phyloP scores from a whole-genome alignment of 305 asterid species.

The Fraxinus floribunda region DNA sequence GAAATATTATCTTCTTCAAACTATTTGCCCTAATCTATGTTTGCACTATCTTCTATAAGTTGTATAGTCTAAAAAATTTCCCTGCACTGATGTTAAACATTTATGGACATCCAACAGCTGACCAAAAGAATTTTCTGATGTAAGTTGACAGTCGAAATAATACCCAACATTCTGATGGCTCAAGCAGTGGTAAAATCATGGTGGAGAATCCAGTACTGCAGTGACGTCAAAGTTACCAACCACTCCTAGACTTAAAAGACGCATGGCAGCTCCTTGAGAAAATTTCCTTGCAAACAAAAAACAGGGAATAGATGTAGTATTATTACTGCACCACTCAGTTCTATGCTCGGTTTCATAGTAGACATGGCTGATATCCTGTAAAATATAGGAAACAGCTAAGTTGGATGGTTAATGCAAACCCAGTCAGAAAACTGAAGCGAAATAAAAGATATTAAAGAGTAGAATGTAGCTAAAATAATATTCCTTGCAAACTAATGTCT shows the following conservation, averaged over 20 bases:
- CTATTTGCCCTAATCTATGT: slow-evolving; percentile 20
- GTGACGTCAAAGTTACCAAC: slow-evolving; percentile 54
- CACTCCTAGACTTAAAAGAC: slow-evolving; percentile 70
- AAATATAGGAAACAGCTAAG: background rate
- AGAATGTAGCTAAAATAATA: background rate
- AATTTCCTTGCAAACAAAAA: slow-evolving; percentile 85
- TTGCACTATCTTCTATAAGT: slow-evolving; percentile 13
- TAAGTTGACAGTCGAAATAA: background rate
- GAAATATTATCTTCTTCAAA: slow-evolving; percentile 19
- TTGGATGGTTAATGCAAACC: background rate
- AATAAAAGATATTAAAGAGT: background rate
- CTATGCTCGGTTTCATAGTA: slow-evolving; percentile 76
- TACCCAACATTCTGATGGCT: background rate
- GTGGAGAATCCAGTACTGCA: slow-evolving; percentile 38
- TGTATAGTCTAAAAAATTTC: slow-evolving; percentile 5
- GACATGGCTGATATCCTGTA: slow-evolving; percentile 72
- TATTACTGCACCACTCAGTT: slow-evolving; percentile 89
- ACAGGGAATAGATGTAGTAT: slow-evolving; percentile 61
- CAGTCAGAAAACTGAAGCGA: background rate
- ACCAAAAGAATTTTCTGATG: background rate
- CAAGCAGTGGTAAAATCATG: slow-evolving; percentile 25
- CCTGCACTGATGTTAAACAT: slow-evolving; percentile 8
- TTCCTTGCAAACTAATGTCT: background rate
- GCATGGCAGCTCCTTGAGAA: slow-evolving; percentile 92
- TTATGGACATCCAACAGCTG: slow-evolving; percentile 18